Base-by-base conservation (phyloP, 805 yeast species). In the Ogataea pignaliae region DNA sequence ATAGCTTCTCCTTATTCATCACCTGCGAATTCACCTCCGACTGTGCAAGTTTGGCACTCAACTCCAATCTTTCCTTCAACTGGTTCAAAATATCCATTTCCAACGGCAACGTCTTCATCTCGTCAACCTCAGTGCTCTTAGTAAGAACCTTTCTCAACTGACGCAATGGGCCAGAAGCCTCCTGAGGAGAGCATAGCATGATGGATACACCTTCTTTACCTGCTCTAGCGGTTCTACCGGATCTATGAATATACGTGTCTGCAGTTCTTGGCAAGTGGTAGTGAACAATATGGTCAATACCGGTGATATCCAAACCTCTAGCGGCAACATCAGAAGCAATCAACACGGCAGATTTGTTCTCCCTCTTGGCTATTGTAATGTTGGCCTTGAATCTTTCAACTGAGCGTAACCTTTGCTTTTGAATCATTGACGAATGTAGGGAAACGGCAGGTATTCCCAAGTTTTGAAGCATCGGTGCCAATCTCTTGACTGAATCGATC, bases 141-240 rank as follows among this genome's bases (percentile, higher is more conserved):
- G 56, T 38, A 41, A 64, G 65, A 41, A 83, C 73, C 45, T 72
- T 79, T 54, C 91, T 72, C 43, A 91, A 73, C 64, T 86, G 88
- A 57, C 79, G 75, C 49, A 90, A 71, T 0, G 98, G 90, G 0
- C 96, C 96, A 44, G 88, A 75, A 0, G 95, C 88, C 60, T 93
- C 99, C 47, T 86, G 89, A 13, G 97, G 97, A 4, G 96, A 86
- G 57, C 97, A 88, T 42, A 93, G 71, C 78, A 89, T 81, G 40
- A 93, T 83, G 2, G 97, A 85, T n/a, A 93, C 96, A 72, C 99
- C 99, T 60, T 87, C 91, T 39, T 70, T 73, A 1, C 91, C 93
- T 1, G 95, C 97, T 72, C 99, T 84, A 0, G 96, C 98, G n/a
- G 99, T 93, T 76, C 99, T 82, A 48, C 99, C 99, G 1, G 97